Percentiles rank a stretch among this genome's conserved stretches.
Evolutionary conservation across 495 filamentous ascomycete species (phyloP).

Genomic region (Neurospora sp.): DNA sequence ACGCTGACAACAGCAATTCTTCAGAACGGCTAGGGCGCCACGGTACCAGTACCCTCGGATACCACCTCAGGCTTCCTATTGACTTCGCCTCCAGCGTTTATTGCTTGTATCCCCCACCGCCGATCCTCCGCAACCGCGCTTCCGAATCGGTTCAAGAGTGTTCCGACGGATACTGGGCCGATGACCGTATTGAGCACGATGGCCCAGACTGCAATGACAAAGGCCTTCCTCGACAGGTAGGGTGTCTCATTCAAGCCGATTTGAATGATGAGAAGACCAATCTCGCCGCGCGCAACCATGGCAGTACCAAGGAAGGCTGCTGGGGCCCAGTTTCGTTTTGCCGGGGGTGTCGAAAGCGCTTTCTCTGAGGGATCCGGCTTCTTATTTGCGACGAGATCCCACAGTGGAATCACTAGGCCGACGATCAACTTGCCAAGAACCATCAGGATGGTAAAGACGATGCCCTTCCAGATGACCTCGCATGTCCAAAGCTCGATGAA

Average conservation of each 20-base stretch:
- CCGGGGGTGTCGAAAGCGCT: not conserved
- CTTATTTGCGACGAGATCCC: slow-evolving; percentile 7
- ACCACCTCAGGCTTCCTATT: not conserved
- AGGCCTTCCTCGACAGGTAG: slow-evolving; percentile 27
- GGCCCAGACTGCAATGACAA: slow-evolving; percentile 64
- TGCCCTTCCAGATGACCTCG: slow-evolving; percentile 56
- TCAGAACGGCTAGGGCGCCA: not conserved
- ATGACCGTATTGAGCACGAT: slow-evolving; percentile 64
- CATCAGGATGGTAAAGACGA: slow-evolving; percentile 67
- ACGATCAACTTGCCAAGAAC: slow-evolving; percentile 49
- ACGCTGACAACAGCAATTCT: not conserved
- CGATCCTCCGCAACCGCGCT: slow-evolving; percentile 8
- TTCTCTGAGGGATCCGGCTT: not conserved
- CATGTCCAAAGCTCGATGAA: slow-evolving; percentile 59
- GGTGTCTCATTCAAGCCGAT: slow-evolving; percentile 36
- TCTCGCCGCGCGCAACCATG: slow-evolving; percentile 72
- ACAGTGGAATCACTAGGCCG: slow-evolving; percentile 50
- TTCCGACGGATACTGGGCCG: slow-evolving; percentile 60
- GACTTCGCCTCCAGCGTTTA: not conserved
- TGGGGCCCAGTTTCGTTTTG: slow-evolving; percentile 8
- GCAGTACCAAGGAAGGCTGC: slow-evolving; percentile 24
- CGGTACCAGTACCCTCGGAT: not conserved
- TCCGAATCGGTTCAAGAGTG: slow-evolving; percentile 40
- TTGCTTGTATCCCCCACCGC: slow-evolving; percentile 15
- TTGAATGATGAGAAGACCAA: slow-evolving; percentile 68